Percentiles rank a stretch among this genome's conserved stretches.
phyloP scores from a whole-genome alignment of 768 basidiomycete species.

The Leccinum fibrillosum region DNA sequence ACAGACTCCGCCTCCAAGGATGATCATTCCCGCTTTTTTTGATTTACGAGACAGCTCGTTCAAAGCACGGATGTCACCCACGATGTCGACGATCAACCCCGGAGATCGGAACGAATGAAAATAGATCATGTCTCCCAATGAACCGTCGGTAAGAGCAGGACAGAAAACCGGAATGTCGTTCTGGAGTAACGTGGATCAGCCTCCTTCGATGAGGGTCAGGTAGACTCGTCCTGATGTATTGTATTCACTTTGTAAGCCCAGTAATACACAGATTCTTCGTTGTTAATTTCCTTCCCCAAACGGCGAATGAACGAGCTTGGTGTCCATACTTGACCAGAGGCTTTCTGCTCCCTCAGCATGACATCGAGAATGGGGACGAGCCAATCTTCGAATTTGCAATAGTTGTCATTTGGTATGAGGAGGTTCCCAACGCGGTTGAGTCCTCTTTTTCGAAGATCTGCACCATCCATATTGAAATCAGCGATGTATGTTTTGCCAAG shows the following conservation, averaged over 20 bases:
- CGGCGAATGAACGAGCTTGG: conserved; percentile 92
- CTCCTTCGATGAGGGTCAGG: conserved; percentile 11
- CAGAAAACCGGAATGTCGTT: conserved; percentile 99
- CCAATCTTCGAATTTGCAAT: conserved; percentile 99
- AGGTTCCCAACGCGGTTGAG: conserved; percentile 98
- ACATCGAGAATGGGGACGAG: conserved; percentile 88
- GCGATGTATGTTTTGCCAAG: conserved; percentile 95
- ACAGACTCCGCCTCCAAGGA: conserved; percentile 96
- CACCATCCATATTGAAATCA: conserved; percentile 90
- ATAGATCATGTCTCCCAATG: conserved; percentile 98
- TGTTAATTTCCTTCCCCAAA: conserved; percentile 95
- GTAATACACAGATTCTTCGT: conserved; percentile 97
- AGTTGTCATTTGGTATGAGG: conserved; percentile 95
- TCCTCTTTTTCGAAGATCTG: conserved; percentile 80
- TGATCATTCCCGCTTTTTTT: conserved; percentile 95
- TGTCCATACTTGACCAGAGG: conserved; percentile 71
- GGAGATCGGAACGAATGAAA: conserved; percentile 93
- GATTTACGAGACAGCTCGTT: conserved; percentile 89
- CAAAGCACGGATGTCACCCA: conserved; percentile 85
- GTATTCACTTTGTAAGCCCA: conserved; percentile 96
- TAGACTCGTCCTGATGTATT: conserved; percentile 14
- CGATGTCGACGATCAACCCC: conserved; percentile 87
- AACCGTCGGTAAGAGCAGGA: conserved; percentile 96
- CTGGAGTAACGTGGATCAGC: conserved; percentile 44
- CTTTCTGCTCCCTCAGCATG: conserved; percentile 87